Conservation (phyloP, 768 basidiomycete genomes). For the Cystofilobasidium ferigula region DNA sequence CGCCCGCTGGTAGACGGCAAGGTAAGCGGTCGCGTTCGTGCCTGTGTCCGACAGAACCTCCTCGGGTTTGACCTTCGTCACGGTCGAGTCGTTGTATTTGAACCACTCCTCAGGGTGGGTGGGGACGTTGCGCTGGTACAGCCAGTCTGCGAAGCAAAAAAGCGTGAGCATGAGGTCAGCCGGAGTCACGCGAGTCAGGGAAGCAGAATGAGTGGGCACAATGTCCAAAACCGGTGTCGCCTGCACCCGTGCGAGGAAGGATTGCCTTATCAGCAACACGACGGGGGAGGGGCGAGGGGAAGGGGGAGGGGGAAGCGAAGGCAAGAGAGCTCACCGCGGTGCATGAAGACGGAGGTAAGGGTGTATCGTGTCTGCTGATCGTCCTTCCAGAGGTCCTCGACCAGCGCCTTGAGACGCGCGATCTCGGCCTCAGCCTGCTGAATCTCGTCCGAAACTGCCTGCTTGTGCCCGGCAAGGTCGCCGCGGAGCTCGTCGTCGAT, state of each 20-base stretch:
- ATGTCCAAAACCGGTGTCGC: conserved; percentile 42
- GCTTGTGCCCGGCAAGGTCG: conserved; percentile 48
- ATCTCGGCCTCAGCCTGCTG: conserved; percentile 25
- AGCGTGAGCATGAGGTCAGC: conserved; percentile 51
- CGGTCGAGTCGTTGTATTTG: conserved; percentile 41
- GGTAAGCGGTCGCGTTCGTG: conserved; percentile 39
- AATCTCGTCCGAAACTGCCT: conserved; percentile 46
- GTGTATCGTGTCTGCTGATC: conserved; percentile 64
- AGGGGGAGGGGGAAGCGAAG: no score
- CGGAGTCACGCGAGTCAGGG: no score
- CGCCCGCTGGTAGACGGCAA: conserved; percentile 38
- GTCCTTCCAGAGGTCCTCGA: conserved; percentile 66
- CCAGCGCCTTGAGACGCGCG: conserved; percentile 36
- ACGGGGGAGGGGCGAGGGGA: neutral
- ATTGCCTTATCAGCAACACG: neutral
- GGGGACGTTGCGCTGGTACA: conserved; percentile 81
- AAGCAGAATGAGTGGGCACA: conserved; percentile 5
- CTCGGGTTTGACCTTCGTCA: conserved; percentile 60
- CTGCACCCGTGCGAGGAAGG: conserved; percentile 18
- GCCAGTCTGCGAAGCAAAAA: conserved; percentile 45
- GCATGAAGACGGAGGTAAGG: conserved; percentile 83
- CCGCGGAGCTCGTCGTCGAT: conserved; percentile 47
- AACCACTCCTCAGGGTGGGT: conserved; percentile 42
- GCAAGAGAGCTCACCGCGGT: conserved; percentile 74
- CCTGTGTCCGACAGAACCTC: conserved; percentile 76